phyloP scores from a whole-genome alignment of 306 rosid species.

The Sindora glabra region DNA sequence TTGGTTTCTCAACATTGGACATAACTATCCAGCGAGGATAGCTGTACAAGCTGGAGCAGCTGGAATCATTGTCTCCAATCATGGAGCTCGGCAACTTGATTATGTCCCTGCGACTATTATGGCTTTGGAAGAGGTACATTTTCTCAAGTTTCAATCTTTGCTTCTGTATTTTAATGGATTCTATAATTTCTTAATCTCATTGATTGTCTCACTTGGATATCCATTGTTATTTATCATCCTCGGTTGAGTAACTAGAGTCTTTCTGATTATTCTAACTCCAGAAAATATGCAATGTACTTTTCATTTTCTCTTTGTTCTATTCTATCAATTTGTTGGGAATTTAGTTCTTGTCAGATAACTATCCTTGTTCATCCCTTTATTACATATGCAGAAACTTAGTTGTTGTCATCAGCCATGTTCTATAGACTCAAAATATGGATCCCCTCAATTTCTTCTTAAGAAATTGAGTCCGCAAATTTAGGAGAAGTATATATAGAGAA shows the following conservation, averaged over 20 bases:
- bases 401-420: not conserved
- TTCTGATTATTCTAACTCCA: not conserved
- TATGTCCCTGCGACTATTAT: slow-evolving; percentile 85
- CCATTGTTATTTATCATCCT: not conserved
- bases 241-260: not conserved
- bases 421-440: too few species aligned
- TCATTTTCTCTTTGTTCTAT: not conserved
- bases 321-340: not conserved
- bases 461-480: too few species aligned
- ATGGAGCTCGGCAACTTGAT: slow-evolving; percentile 98
- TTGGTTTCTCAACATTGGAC: not conserved
- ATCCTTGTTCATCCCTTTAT: not conserved
- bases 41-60: slow-evolving; percentile 73
- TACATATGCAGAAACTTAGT: not conserved
- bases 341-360: not conserved
- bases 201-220: not conserved
- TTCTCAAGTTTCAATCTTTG: not conserved
- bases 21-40: slow-evolving; percentile 53
- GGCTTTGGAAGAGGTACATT: slow-evolving; percentile 86
- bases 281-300: too few species aligned
- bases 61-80: slow-evolving; percentile 89
- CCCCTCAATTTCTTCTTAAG: too few species aligned
- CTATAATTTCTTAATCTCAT: not conserved
- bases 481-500: too few species aligned
- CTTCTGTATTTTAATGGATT: not conserved